Evolutionary conservation across 1,139 yeast species (phyloP), one percentile per base, ranked within the genome.

Genomic region (Fermentozyma sake): DNA sequence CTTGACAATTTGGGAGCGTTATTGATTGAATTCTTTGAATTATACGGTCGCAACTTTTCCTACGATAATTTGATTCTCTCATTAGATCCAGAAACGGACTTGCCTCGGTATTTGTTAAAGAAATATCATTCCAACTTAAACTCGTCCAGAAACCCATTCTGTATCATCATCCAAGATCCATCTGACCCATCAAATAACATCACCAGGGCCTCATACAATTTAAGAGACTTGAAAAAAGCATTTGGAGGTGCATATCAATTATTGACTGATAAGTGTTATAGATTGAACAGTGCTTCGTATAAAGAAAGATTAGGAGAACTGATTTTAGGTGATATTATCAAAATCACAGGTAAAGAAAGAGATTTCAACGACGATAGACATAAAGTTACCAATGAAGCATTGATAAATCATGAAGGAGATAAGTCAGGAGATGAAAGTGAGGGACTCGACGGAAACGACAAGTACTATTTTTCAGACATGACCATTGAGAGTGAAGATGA

Each of bases 1-100:
- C 46, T 72, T 39, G 82, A 82, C 27, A 93, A 93, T 48, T 58
- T 91, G 39, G 99, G 99, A 2, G 83, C 89, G 3, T 58, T 93
- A 22, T 61, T 91, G 32, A 85, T 93, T 30, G 98, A 93, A 51
- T 89, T 91, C 46, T 89, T 93, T 52, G 97, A 91, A 52, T 66
- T 89, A n/a, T 93, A 89, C 46, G 99, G 99, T 11, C 73, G 85
- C 38, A 80, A 86, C 46, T 91, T 91, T 55, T 87, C 93, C 19
- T 89, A 86, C 48, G 95, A 86, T 48, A 68, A 74, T 34, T 79
- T 86, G 34, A 83, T 82, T 3, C 59, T 85, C 12, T 72, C 79
- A 5, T 73, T 80, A 24, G 73, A 63, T 28, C 59, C 74, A 20
- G 76, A 68, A 27, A 57, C 65, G 7, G 71, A 64, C 26, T 37